Base-by-base conservation (phyloP, 805 yeast species). In the Metschnikowia chrysomelidarum region DNA sequence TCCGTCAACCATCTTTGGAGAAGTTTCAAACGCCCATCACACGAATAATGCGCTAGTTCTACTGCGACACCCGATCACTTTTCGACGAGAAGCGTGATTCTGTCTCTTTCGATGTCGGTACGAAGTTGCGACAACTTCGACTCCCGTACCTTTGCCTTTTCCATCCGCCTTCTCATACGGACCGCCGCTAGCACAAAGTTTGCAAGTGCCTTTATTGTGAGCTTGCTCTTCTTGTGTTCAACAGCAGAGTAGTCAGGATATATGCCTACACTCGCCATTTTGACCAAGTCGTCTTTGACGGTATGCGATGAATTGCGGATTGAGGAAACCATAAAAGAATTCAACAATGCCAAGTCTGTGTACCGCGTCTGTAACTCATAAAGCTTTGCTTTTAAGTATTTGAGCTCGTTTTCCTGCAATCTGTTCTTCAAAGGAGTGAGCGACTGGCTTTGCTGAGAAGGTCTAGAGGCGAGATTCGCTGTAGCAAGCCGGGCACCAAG, bases 341-440 rank as follows among this genome's bases (percentile, higher is more conserved):
- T 59, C 65, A 65, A 60, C 33, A 56, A 31, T 29, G 54, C 52
- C 33, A 67, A 49, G 40, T 65, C 69, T 31, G 62, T 59, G 30
- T 59, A 52, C 31, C 49, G 54, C 35, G 60, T 28, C 31, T 63
- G 59, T 34, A 67, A 52, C 38, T 76, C 78, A 29, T 67, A 66
- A 30, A 74, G 56, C 46, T 69, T 73, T 34, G 76, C 68, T 44
- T 60, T 67, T 52, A 67, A 71, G 36, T 71, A 64, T 21, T 67
- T 67, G 41, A 66, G 55, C 49, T 75, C 75, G 30, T 60, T 59
- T 28, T 64, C 64, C 21, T 64, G 50, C 10, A 62, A 46, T 7
- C 47, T 27, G 3, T 27, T 19, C 20, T 41, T 40, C 4, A 38
- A 20, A 7, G 24, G 30, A 12, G 8, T 19, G 14, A 27, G 36